Base-by-base conservation (phyloP, 2,329 filamentous ascomycete species). In the Myriosclerotinia duriaeana region DNA sequence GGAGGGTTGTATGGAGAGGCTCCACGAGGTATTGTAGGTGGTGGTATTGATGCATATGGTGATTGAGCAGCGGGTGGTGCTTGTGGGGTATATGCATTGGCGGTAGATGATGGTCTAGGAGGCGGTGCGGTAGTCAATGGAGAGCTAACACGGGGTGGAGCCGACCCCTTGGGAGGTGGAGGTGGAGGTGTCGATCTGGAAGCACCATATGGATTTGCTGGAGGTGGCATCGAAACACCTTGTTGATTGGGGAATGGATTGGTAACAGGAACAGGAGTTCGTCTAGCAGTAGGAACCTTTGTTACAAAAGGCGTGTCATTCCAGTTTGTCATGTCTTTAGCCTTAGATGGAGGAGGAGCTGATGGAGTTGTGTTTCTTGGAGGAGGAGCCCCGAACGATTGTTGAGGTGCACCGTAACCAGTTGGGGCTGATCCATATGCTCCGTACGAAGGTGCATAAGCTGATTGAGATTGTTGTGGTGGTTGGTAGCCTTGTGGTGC, bases 281-380 rank as follows among this genome's bases (percentile, higher is more conserved):
- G 87, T 71, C 93, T 87, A 30, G 89, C 72, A 17, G 86, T 84
- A n/a, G 89, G 84, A 65, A 85, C 81, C 80, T 94, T 92, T 55
- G 86, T 84, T 55, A 98, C 90, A 74, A 97, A 85, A 1, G 95
- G 95, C 62, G 96, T 89, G 78, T 99, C 95, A 73, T 99, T 99
- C 95, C 95, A 99, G 72, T 91, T 90, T 38, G 89, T 86, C 70
- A 89, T 88, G 70, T 90, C 89, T 75, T 88, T 89, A 66, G 86
- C 82, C 74, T 87, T 87, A 12, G 91, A 86, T 22, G 91, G 87
- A 30, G 92, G 88, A 52, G 87, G 83, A 34, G 84, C 83, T 15
- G 91, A 89, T n/a, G 88, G 85, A 46, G 87, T 88, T 36, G 85
- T 83, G 68, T 86, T 87, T 69, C 89, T 86, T 63, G 88, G 87